A percentile compares a stretch with the other conserved stretches of the same genome.
Conservation (phyloP, 1,139 yeast species). For the Entelexis paramagnoliae region DNA sequence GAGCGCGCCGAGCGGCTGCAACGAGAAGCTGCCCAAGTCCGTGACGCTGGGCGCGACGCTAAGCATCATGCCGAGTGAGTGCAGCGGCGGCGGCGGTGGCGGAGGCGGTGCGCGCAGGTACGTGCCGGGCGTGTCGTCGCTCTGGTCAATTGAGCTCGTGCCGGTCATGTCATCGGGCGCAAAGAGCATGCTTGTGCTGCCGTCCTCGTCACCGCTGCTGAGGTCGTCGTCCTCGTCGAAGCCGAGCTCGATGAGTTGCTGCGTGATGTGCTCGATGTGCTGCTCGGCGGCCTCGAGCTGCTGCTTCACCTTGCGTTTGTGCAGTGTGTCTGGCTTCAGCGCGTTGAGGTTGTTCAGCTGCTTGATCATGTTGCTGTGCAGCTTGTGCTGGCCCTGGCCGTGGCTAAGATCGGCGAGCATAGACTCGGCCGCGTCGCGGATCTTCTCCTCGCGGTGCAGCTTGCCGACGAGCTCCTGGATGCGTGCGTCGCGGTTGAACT, state of each 20-base stretch:
- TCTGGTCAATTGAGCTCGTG: not conserved
- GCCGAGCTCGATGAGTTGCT: constrained; percentile 30
- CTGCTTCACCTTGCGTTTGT: constrained; percentile 31
- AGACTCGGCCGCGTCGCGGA: constrained; percentile 37
- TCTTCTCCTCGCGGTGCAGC: constrained; percentile 34
- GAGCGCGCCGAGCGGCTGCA: not conserved
- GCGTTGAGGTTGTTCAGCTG: constrained; percentile 16
- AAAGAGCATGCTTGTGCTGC: constrained; percentile 10
- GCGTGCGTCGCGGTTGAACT: constrained; percentile 2
- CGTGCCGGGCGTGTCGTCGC: not conserved
- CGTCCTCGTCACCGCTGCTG: constrained; percentile 17
- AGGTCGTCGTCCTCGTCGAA: constrained; percentile 20
- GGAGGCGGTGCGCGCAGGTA: not conserved
- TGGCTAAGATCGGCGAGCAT: constrained; percentile 31
- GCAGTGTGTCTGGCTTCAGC: constrained; percentile 13
- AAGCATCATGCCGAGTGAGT: not conserved
- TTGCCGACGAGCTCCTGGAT: constrained; percentile 30
- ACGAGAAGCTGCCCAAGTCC: constrained; percentile 4
- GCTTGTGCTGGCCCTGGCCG: constrained; percentile 10
- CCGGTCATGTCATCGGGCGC: constrained; percentile 1
- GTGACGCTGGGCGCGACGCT: constrained; percentile 17
- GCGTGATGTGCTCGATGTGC: constrained; percentile 30
- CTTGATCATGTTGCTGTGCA: constrained; percentile 17
- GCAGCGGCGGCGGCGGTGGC: constrained; percentile 1
- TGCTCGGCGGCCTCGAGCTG: constrained; percentile 35